Evolutionary conservation across 441 rosid species (phyloP).

Genomic region (Euphorbia schlechtendalii): DNA sequence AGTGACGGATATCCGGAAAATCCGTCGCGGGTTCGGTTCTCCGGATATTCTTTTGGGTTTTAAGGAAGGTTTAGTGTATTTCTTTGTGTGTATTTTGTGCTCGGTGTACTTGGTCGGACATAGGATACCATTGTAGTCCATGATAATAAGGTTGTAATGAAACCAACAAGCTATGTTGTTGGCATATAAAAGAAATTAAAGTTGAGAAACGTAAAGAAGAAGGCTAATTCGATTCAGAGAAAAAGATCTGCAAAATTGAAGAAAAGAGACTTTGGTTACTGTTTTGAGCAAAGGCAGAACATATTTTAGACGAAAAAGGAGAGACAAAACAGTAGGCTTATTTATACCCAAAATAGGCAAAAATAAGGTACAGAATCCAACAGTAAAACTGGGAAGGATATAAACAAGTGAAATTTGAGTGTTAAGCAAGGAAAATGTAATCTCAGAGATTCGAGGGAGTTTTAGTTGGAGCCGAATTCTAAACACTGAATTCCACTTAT

Average conservation of each 20-base stretch:
- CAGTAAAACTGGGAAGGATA: neutral
- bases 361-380: constrained; percentile 3
- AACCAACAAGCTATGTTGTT: constrained; percentile 16
- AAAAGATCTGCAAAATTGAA: neutral
- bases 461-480: constrained; percentile 25
- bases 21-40: constrained; percentile 13
- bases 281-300: neutral
- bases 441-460: constrained; percentile 7
- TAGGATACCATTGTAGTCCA: constrained; percentile 37
- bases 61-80: constrained; percentile 29
- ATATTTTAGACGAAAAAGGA: neutral
- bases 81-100: constrained; percentile 42
- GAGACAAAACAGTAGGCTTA: neutral
- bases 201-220: constrained; percentile 21
- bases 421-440: neutral
- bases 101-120: constrained; percentile 59
- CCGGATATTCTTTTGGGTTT: constrained; percentile 15
- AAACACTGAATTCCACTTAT: constrained; percentile 51
- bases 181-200: constrained; percentile 11
- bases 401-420: neutral
- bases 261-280: neutral
- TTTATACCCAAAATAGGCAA: neutral
- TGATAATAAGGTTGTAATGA: constrained; percentile 18
- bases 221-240: constrained; percentile 15
- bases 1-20: constrained; percentile 49